Evolutionary conservation across 1,139 yeast genomes (phyloP).

Genomic region (Magnusiomyces magnusii): DNA sequence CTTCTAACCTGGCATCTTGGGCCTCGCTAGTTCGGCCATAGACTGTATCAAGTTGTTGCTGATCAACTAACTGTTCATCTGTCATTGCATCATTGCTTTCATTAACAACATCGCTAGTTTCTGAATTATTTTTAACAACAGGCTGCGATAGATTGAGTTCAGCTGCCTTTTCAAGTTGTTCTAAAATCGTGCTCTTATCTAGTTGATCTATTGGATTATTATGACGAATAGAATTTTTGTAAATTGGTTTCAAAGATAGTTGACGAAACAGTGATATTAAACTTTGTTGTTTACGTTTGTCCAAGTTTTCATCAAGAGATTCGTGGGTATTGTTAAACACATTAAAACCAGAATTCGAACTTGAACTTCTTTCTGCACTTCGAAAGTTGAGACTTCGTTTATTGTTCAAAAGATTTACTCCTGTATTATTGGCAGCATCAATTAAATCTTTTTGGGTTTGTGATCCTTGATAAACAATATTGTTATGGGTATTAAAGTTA

Average conservation of each 20-base stretch:
- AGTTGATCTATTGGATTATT: not conserved
- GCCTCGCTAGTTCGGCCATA: slow-evolving; percentile 53
- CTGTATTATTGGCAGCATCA: not conserved
- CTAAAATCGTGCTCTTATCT: not conserved
- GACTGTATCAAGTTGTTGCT: slow-evolving; percentile 68
- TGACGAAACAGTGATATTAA: not conserved
- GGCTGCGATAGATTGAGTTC: not conserved
- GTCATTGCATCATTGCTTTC: not conserved
- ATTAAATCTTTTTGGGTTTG: not conserved
- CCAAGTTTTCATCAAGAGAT: not conserved
- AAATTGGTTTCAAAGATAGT: not conserved
- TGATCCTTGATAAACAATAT: not conserved
- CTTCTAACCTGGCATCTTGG: slow-evolving; percentile 44
- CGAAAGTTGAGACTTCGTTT: not conserved
- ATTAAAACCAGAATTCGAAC: not conserved
- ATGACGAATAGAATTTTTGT: not conserved
- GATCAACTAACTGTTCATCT: slow-evolving; percentile 33
- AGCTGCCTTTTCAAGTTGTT: slow-evolving; percentile 5
- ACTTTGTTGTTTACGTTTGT: not conserved
- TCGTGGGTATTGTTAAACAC: not conserved
- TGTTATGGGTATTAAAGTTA: not conserved
- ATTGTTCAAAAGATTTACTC: not conserved
- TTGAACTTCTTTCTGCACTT: not conserved
- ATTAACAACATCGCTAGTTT: not conserved
- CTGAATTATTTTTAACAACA: not conserved